Base-by-base conservation (phyloP, 345 rosid genomes). In the Trapa bicornis region DNA sequence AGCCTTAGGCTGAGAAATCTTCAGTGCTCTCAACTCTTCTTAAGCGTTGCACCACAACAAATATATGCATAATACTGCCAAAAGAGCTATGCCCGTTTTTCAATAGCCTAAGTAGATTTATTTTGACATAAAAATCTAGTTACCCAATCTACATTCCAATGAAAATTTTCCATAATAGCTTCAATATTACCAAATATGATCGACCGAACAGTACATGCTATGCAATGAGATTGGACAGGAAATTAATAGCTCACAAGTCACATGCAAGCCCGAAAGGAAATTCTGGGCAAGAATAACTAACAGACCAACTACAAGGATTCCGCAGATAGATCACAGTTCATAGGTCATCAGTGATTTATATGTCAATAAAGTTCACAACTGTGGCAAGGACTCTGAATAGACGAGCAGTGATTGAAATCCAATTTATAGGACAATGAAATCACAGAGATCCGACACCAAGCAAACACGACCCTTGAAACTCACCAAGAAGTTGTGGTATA, bases 401-500 rank as follows among this genome's bases (percentile, higher is more conserved):
- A 6, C 35, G 0, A n/a, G 6, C 8, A 9, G 60, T 5, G 60
- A 54, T 54, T 2, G 35, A 22, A n/a, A 11, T 48, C 42, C 17
- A 6, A 7, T 16, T 64, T 16, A 41, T 9, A 6, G 8, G 43
- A 63, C 6, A 22, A 63, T 5, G 42, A 37, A 37, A 29, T 35
- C 4, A 37, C n/a, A 47, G n/a, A 38, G 42, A 63, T 8, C 65
- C 3, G 3, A 37, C 1, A 64, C 33, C 13, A 39, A 70, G 29
- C 69, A 33, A 12, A 22, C n/a, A 6, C 22, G 17, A n/a, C 33
- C 60, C 35, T 54, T 54, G n/a, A 54, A 52, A 54, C 91, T 85
- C 37, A 94, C 97, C 92, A 94, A 77, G 69, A 94, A 91, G 77
- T 90, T 93, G 74, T 86, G 99, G 78, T 88, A 88, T 63, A 93